These are phyloP conservation scores for Peterozyma xylosa DNA, from an alignment of 805 yeast genomes.

Conservation along the genomic window DNA sequence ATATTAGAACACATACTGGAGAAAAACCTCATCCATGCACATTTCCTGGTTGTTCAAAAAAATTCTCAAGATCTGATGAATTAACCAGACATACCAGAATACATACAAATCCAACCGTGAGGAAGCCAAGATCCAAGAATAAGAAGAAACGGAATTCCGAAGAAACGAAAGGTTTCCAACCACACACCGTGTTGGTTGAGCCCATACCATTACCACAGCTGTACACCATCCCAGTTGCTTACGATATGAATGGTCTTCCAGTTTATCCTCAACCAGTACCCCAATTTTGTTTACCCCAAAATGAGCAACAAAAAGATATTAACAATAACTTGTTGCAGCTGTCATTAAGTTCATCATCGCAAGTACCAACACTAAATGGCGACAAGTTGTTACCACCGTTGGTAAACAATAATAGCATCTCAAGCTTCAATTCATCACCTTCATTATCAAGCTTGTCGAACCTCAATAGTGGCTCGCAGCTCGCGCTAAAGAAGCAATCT, in stretches of 20 bases:
- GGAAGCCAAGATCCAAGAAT: conserved; percentile 49
- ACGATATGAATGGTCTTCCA: conserved; percentile 4
- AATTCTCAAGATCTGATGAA: conserved; percentile 66
- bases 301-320: no score
- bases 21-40: conserved; percentile 76
- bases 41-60: conserved; percentile 62
- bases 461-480: conserved; percentile 15
- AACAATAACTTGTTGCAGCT: no score
- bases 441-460: background rate
- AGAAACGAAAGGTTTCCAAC: background rate
- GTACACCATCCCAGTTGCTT: conserved; percentile 8
- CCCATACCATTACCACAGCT: conserved; percentile 6
- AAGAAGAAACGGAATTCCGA: conserved; percentile 21
- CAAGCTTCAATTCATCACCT: no score
- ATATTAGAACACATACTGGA: conserved; percentile 74
- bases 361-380: no score
- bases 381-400: no score
- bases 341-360: no score
- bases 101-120: conserved; percentile 63
- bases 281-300: conserved; percentile 1
- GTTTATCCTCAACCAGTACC: conserved; percentile 12
- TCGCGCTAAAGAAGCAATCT: conserved; percentile 5
- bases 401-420: no score
- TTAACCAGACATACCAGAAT: conserved; percentile 67
- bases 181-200: conserved; percentile 7